Evolutionary conservation across 768 basidiomycete genomes (phyloP).

Genomic region (Jaapia argillacea): DNA sequence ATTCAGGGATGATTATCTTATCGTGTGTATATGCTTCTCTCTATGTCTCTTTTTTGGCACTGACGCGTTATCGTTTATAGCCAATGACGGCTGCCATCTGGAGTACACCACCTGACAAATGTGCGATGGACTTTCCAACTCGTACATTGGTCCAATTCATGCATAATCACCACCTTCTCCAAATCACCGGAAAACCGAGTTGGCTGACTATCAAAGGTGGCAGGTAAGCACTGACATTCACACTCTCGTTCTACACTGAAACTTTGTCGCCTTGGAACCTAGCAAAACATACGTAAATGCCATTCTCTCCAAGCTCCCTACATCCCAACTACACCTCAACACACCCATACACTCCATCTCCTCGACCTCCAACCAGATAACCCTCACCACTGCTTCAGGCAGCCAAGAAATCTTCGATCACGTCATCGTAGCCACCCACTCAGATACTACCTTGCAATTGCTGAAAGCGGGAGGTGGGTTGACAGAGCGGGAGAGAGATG

Average conservation of each 20-base stretch:
- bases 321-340: slow-evolving; percentile 44
- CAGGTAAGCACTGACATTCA: slow-evolving; percentile 51
- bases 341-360: slow-evolving; percentile 35
- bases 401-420: slow-evolving; percentile 45
- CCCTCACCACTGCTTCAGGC: slow-evolving; percentile 38
- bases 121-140: slow-evolving; percentile 62
- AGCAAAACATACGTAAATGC: slow-evolving; percentile 60
- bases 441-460: slow-evolving; percentile 47
- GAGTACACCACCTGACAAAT: slow-evolving; percentile 67
- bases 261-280: not conserved
- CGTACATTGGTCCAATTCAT: slow-evolving; percentile 62
- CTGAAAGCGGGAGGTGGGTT: slow-evolving; percentile 39
- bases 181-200: slow-evolving; percentile 56
- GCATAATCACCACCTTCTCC: slow-evolving; percentile 67
- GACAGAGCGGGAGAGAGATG: slow-evolving; percentile 40
- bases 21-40: slow-evolving; percentile 32
- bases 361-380: slow-evolving; percentile 28
- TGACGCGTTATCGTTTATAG: slow-evolving; percentile 15
- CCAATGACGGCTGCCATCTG: slow-evolving; percentile 78
- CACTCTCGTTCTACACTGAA: not conserved
- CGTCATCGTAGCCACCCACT: slow-evolving; percentile 68
- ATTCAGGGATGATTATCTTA: slow-evolving; percentile 67
- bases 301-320: slow-evolving; percentile 45
- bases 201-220: slow-evolving; percentile 71
- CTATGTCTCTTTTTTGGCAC: not conserved